Base-by-base conservation (phyloP, 352 stramenopile genomes). In the Pythium pyrilobum region DNA sequence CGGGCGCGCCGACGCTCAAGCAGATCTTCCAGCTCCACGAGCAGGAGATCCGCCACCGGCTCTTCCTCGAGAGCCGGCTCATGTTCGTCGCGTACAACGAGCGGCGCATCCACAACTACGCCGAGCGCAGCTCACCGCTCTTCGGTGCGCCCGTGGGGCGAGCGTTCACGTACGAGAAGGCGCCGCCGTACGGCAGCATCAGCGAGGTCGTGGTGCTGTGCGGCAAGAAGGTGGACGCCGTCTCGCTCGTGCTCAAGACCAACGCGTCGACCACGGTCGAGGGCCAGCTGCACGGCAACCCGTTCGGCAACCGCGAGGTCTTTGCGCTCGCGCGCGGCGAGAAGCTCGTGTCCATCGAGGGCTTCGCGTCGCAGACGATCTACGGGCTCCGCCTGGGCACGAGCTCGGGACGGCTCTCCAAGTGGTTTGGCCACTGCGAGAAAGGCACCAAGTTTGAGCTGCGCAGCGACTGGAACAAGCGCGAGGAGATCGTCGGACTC, bases 341-440 rank as follows among this genome's bases (percentile, higher is more conserved):
- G 39, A 80, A 79, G 53, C 61, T 92, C 18, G 56, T 85, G 24
- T 60, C 51, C 1, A 62, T 92, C 29, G 81, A 92, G 53, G 78
- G 81, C 5, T 89, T 85, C 40, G 81, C 81, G 1, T 89, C 81
- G 0, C 78, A 89, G 40, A 83, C 75, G 9, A 62, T 92, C 28
- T 86, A 87, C 29, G 78, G 70, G 0, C 46, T 92, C 1, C 74
- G 81, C 23, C 85, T 89, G 29, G 69, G 64, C 16, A 89, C 81
- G 13, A 89, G 62, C 36, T 44, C 56, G 2, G 72, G 72, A 0
- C 59, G 81, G 4, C 57, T 68, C n/a, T 92, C 81, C 2, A 89
- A 86, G 49, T 92, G 81, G 81, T 92, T 83, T 55, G 81, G 78
- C 13, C 71, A 85, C 24, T 78, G 67, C 47, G 78, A 89, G 36